Conservation (phyloP, 208 protist genomes). For the Leishmania major region DNA sequence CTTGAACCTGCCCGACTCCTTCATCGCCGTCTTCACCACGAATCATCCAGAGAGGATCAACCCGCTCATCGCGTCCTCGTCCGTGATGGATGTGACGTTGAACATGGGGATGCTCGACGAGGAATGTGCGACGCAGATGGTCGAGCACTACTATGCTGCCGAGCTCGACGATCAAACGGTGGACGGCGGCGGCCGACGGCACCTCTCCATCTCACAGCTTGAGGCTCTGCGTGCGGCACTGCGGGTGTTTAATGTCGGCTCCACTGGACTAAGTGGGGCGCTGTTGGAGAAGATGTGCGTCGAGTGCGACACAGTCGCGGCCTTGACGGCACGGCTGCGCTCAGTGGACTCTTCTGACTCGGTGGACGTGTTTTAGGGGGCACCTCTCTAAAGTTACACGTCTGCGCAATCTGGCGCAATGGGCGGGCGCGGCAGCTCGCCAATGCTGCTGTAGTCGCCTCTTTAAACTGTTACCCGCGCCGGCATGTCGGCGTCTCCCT, state of each 20-base stretch:
- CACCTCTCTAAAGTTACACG: background rate
- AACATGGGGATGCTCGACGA: constrained; percentile 62
- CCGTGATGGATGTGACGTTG: constrained; percentile 69
- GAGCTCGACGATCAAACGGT: constrained; percentile 13
- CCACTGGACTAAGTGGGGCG: constrained; percentile 39
- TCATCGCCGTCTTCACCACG: constrained; percentile 92
- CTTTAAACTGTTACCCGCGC: too few species aligned
- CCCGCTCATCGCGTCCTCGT: constrained; percentile 52
- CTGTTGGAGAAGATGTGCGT: constrained; percentile 59
- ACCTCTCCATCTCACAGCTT: constrained; percentile 16
- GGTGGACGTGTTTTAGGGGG: constrained; percentile 38
- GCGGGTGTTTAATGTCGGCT: constrained; percentile 5
- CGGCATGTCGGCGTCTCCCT: background rate
- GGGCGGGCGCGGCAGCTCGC: background rate
- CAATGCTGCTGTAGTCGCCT: too few species aligned
- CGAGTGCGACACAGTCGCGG: constrained; percentile 38
- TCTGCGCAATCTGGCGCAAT: background rate
- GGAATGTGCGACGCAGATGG: constrained; percentile 50
- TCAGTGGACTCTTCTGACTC: constrained; percentile 19
- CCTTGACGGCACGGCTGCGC: constrained; percentile 34
- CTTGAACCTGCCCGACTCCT: constrained; percentile 68
- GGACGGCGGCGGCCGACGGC: background rate
- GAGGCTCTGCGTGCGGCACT: constrained; percentile 20
- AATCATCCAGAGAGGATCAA: constrained; percentile 89
- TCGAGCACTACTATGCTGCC: constrained; percentile 62